These are phyloP conservation scores for Moesziomyces globuligerus DNA, from an alignment of 1,284 basidiomycete species.

Conservation along the genomic window DNA sequence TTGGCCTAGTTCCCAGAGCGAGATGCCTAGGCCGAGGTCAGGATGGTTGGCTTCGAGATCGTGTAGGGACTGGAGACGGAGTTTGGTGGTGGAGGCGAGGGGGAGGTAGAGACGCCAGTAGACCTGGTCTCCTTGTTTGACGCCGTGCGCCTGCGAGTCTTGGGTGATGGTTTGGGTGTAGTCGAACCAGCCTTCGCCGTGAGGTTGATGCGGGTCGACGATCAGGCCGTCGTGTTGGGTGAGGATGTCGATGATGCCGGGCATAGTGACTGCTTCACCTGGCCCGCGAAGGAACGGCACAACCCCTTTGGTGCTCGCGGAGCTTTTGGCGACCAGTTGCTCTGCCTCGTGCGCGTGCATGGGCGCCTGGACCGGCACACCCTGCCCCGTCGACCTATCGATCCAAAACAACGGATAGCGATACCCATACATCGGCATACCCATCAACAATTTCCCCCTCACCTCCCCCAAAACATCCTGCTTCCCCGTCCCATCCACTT, in stretches of 20 bases:
- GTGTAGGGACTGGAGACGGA: constrained; percentile 3
- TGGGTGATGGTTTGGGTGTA: constrained; percentile 24
- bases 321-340: constrained; percentile 10
- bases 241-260: constrained; percentile 15
- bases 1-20: constrained; percentile 49
- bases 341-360: constrained; percentile 4
- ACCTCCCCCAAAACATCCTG: constrained; percentile 9
- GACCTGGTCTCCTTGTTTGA: constrained; percentile 29
- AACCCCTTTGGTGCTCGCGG: not conserved
- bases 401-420: constrained; percentile 42
- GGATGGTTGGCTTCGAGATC: not conserved
- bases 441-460: constrained; percentile 36
- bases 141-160: constrained; percentile 9
- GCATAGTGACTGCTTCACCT: constrained; percentile 27
- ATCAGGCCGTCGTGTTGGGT: constrained; percentile 18
- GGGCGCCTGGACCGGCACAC: constrained; percentile 11
- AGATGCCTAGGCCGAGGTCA: constrained; percentile 10
- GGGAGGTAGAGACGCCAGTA: constrained; percentile 40
- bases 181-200: constrained; percentile 32
- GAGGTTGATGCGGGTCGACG: constrained; percentile 8
- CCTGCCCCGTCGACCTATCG: constrained; percentile 26
- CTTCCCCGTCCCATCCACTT: not conserved
- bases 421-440: constrained; percentile 46
- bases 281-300: constrained; percentile 40
- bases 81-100: constrained; percentile 3